phyloP scores from a whole-genome alignment of 164 flowering plant species.

The Magnolia kwangsiensis region DNA sequence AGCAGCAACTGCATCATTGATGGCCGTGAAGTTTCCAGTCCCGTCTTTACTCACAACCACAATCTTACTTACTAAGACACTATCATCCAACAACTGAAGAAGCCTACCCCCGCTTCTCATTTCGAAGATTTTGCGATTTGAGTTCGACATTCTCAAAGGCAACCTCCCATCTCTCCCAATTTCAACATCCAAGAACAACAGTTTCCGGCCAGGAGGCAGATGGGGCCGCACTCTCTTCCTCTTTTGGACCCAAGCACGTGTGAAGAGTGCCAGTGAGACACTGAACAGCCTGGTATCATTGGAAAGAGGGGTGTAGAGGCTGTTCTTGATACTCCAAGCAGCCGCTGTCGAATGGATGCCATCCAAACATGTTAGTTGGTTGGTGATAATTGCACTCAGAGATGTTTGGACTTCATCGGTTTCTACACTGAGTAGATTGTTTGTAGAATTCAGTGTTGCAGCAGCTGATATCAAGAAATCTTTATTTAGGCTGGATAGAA shows the following conservation, averaged over 20 bases:
- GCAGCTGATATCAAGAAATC: slow-evolving; percentile 23
- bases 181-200: slow-evolving; percentile 2
- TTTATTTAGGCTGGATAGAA: slow-evolving; percentile 21
- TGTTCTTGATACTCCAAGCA: slow-evolving; percentile 3
- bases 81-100: neutral
- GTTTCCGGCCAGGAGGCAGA: neutral
- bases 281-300: slow-evolving; percentile 20
- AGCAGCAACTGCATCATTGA: slow-evolving; percentile 25
- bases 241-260: slow-evolving; percentile 17
- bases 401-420: slow-evolving; percentile 32
- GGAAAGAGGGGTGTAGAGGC: slow-evolving; percentile 14
- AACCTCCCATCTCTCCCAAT: slow-evolving; percentile 4
- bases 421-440: neutral
- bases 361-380: slow-evolving; percentile 34
- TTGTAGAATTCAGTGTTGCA: slow-evolving; percentile 16
- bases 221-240: slow-evolving; percentile 1
- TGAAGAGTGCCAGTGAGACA: slow-evolving; percentile 23
- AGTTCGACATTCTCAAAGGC: slow-evolving; percentile 14
- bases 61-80: slow-evolving; percentile 7
- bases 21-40: slow-evolving; percentile 16
- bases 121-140: slow-evolving; percentile 8
- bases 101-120: slow-evolving; percentile 12
- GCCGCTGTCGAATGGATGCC: slow-evolving; percentile 17
- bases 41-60: slow-evolving; percentile 25
- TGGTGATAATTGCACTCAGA: slow-evolving; percentile 32